These are phyloP conservation scores for Daldinia childiae DNA, from an alignment of 495 filamentous ascomycete species.

Conservation along the genomic window DNA sequence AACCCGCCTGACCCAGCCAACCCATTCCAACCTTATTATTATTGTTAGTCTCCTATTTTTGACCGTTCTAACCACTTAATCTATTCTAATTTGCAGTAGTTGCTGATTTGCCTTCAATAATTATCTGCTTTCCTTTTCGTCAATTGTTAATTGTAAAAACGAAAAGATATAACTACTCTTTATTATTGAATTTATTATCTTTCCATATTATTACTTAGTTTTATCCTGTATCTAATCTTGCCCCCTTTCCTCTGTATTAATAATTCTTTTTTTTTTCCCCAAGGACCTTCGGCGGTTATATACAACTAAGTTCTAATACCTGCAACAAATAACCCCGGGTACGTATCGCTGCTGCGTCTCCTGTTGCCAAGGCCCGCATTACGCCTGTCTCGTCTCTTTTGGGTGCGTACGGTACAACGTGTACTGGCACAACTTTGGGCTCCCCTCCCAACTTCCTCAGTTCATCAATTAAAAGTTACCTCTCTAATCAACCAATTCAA, in stretches of 20 bases:
- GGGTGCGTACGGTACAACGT: slow-evolving; percentile 23
- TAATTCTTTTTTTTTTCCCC: neutral
- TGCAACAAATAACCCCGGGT: neutral
- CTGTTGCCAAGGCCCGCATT: slow-evolving; percentile 38
- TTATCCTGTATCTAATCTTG: neutral
- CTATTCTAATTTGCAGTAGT: neutral
- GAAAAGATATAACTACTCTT: slow-evolving; percentile 6
- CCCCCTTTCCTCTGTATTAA: neutral
- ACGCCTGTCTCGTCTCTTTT: slow-evolving; percentile 21
- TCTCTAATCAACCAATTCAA: slow-evolving; percentile 35
- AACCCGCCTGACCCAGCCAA: neutral
- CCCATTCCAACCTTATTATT: slow-evolving; percentile 1
- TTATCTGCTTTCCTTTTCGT: slow-evolving; percentile 18
- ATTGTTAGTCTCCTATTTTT: slow-evolving; percentile 5
- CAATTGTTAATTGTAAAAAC: slow-evolving; percentile 9
- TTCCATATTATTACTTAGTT: neutral
- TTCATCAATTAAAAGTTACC: slow-evolving; percentile 35
- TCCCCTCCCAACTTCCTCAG: slow-evolving; percentile 34
- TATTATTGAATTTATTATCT: slow-evolving; percentile 2
- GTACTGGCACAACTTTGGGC: slow-evolving; percentile 27
- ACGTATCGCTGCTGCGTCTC: slow-evolving; percentile 4
- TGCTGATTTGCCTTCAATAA: neutral
- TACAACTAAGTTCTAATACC: neutral
- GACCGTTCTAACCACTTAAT: neutral
- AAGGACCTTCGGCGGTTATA: neutral